Percentiles rank a stretch among this genome's conserved stretches.
Conservation (phyloP, 306 rosid genomes). For the Trifolium dubium region DNA sequence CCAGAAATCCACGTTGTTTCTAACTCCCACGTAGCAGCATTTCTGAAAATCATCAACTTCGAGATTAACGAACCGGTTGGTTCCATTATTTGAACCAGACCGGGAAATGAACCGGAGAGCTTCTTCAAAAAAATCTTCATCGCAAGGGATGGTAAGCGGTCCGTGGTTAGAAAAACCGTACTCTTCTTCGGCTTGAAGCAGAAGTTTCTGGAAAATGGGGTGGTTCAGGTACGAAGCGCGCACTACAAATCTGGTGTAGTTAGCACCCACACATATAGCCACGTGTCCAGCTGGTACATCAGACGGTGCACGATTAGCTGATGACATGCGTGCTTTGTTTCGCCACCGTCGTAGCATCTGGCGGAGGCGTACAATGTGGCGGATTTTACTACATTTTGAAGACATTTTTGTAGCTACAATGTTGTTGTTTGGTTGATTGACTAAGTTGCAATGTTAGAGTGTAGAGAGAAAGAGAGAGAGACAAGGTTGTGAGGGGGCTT, state of each 20-base stretch:
- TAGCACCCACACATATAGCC: conserved; percentile 79
- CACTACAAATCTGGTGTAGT: conserved; percentile 66
- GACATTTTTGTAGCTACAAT: conserved; percentile 47
- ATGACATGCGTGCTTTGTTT: conserved; percentile 75
- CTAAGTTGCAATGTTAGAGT: not conserved
- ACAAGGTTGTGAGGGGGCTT: conserved; percentile 31
- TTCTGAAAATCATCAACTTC: conserved; percentile 68
- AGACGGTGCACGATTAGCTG: conserved; percentile 67
- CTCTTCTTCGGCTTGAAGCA: conserved; percentile 78
- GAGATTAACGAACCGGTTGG: conserved; percentile 54
- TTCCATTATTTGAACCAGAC: conserved; percentile 46
- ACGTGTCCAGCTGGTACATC: conserved; percentile 95
- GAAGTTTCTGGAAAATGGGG: conserved; percentile 81
- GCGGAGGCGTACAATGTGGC: conserved; percentile 88
- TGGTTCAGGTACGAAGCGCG: conserved; percentile 87
- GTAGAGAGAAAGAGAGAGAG: not conserved
- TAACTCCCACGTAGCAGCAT: conserved; percentile 61
- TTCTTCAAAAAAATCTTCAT: conserved; percentile 72
- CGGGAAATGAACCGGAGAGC: conserved; percentile 65
- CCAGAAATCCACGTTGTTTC: conserved; percentile 65
- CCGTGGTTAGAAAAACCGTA: conserved; percentile 77
- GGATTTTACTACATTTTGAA: conserved; percentile 81
- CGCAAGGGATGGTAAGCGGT: conserved; percentile 85
- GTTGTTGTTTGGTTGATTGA: not conserved
- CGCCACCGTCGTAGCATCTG: conserved; percentile 94